Conservation (phyloP, 78 protist genomes). For the Trichosphaerium sp. region DNA sequence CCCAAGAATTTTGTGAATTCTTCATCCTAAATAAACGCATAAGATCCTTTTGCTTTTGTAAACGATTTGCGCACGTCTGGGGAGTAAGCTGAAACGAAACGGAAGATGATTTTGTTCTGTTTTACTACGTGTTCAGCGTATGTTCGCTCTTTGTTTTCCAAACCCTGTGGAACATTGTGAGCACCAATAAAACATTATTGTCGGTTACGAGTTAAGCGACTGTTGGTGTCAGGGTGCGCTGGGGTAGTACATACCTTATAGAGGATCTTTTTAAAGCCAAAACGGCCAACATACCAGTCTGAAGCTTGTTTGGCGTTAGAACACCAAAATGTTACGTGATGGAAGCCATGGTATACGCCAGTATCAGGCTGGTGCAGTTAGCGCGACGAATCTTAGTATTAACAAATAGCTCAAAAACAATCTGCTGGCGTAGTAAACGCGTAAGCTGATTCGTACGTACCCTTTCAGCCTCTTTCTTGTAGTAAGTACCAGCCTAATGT, state of each 20-base stretch:
- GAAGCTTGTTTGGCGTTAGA: slow-evolving; percentile 89
- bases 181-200: too few species aligned
- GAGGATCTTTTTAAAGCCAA: slow-evolving; percentile 67
- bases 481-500: too few species aligned
- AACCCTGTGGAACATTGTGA: too few species aligned
- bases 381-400: too few species aligned
- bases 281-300: slow-evolving; percentile 50
- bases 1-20: slow-evolving; percentile 32
- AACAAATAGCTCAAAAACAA: too few species aligned
- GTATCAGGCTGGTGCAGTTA: slow-evolving; percentile 25
- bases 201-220: too few species aligned
- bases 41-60: slow-evolving; percentile 43
- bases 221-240: too few species aligned
- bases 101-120: slow-evolving; percentile 26
- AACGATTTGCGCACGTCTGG: neutral
- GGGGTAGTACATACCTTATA: too few species aligned
- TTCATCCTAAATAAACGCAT: slow-evolving; percentile 16
- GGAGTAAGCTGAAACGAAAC: neutral
- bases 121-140: slow-evolving; percentile 64
- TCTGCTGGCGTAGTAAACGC: too few species aligned
- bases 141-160: slow-evolving; percentile 76
- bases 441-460: too few species aligned
- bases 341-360: slow-evolving; percentile 37
- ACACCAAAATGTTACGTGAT: slow-evolving; percentile 60
- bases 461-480: too few species aligned